A percentile compares a stretch with the other conserved stretches of the same genome.
These are phyloP conservation scores for Colletotrichum navitas DNA, from an alignment of 2,329 filamentous ascomycete genomes.

Conservation along the genomic window DNA sequence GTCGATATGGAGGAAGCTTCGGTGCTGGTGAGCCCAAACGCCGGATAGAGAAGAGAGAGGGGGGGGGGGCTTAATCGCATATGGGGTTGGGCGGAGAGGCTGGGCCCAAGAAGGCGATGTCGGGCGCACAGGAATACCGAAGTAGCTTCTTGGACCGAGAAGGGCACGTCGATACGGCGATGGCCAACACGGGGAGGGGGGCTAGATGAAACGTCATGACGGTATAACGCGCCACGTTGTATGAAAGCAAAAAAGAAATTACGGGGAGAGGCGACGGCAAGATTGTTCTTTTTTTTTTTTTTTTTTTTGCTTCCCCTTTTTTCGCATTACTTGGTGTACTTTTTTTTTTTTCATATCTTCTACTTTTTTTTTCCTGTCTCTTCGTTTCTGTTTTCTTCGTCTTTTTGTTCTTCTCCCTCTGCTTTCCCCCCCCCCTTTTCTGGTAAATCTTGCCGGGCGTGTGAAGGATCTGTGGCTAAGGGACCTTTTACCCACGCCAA, in stretches of 20 bases:
- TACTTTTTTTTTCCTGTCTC: not conserved
- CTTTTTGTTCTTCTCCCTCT: not conserved
- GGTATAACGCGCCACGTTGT: slow-evolving; percentile 21
- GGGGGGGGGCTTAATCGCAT: not conserved
- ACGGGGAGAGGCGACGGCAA: slow-evolving; percentile 29
- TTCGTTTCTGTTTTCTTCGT: not conserved
- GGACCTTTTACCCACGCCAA: not conserved
- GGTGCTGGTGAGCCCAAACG: slow-evolving; percentile 62
- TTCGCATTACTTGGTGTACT: not conserved
- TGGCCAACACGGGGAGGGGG: not conserved
- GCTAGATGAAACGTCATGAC: slow-evolving; percentile 29
- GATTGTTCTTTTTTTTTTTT: slow-evolving; percentile 5
- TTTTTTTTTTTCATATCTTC: no score
- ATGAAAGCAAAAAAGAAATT: slow-evolving; percentile 1
- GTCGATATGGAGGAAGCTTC: slow-evolving; percentile 68
- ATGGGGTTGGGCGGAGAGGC: no score
- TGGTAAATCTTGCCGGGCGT: not conserved
- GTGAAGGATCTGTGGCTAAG: not conserved
- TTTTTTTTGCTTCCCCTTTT: no score
- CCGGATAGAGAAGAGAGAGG: not conserved
- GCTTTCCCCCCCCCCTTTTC: no score
- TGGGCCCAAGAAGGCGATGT: not conserved
- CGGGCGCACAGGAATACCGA: not conserved
- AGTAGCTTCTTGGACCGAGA: not conserved
- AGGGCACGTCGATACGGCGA: not conserved